Evolutionary conservation across 108 stramenopile genomes (phyloP), one percentile per base, ranked within the genome.

Genomic region (Seminavis robusta): DNA sequence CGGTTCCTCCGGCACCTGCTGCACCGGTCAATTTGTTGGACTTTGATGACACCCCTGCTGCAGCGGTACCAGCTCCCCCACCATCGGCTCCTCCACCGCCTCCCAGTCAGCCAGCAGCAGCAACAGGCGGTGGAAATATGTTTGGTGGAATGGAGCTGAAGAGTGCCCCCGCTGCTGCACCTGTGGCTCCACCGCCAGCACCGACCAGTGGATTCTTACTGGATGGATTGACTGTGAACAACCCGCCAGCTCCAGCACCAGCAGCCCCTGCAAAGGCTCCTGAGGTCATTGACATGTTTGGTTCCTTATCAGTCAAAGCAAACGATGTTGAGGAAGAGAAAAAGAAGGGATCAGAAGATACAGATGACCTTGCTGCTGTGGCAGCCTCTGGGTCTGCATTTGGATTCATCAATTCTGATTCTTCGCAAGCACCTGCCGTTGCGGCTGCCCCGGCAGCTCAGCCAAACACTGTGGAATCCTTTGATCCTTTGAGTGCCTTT

Each of bases 21-120:
- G 65, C 55, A 17, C 71, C 72, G 8, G 74, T 83, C 37, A 85
- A 93, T 69, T 53, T 88, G 10, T 61, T 88, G 55, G 91, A 89
- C 55, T 88, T 87, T 74, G 89, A 80, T 37, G 74, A 78, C 13
- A 41, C 39, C 11, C 30, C 29, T 17, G 49, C 10, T 11, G 44
- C 67, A 32, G 49, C 63, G 17, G 38, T 63, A 44, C 61, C 73
- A 3, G 51, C 71, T 17, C 47, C 74, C 38, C 31, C 71, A 32
- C 58, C 74, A 40, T 30, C 56, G 20, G 20, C 56, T 37, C 65
- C 57, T n/a, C 40, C 59, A 11, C 47, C 52, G 33, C n/a, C n/a
- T n/a, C n/a, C n/a, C n/a, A n/a, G n/a, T n/a, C n/a, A n/a, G n/a
- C n/a, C n/a, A n/a, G 29, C 67, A 21, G 56, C 57, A 16, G 52